Evolutionary conservation across 1,284 basidiomycete species (phyloP), one percentile per base, ranked within the genome.

Genomic region (Boletellus deceptivus): DNA sequence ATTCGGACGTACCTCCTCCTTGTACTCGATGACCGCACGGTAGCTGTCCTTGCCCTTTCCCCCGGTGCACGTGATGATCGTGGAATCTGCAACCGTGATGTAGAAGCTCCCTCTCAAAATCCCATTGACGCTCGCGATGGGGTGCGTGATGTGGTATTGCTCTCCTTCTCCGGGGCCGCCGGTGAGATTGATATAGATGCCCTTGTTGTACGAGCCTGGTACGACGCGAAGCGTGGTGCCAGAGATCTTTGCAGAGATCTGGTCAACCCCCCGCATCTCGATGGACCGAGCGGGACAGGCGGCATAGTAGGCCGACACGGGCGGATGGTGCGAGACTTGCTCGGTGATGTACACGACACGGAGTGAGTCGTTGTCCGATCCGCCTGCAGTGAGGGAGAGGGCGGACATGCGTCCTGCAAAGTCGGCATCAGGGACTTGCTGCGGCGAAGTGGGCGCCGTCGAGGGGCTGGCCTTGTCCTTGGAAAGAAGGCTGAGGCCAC

Each of bases 251-350:
- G 94, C 96, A 1, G 86, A 81, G 55, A 99, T 93, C 73, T 99
- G 97, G 74, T 99, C 96, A 46, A 93, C 76, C 7, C 91, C 90
- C 25, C 73, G 72, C 62, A 91, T 75, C 61, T 90, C 84, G 42
- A 93, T 67, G n/a, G 80, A 78, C 22, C 83, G 80, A 48, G 81
- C 74, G 0, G 91, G 91, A 65, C 90, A 93, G 11, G 72, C 63
- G n/a, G 90, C 90, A 59, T 84, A 86, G 66, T 88, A 98, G 1
- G 91, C 87, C 1, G 93, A 97, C 38, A 98, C 83, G 2, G 96
- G 96, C 0, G 96, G 97, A 63, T 99, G 96, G 72, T 99, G 96
- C 9, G 92, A 97, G 38, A 98, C 86, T 71, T 96, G 93, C 64
- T 90, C 87, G 24, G 86, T 89, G 53, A 90, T 67, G 69, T 81